Conservation (phyloP, 306 rosid genomes). For the Castanea mollissima region DNA sequence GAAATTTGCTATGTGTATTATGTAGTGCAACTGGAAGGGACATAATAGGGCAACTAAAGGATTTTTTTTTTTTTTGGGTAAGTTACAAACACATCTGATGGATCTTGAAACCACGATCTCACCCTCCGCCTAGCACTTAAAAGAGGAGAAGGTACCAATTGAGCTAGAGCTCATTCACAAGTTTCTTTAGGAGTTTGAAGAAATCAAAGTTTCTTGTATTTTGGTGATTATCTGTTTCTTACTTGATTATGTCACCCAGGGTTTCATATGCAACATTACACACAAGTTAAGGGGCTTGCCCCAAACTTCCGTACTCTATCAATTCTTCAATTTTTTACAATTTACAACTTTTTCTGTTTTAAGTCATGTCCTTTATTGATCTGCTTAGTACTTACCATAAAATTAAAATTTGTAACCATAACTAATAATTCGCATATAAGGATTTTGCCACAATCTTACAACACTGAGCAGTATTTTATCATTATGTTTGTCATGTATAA, state of each 20-base stretch:
- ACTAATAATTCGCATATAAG: neutral
- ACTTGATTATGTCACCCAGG: neutral
- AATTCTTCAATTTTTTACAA: neutral
- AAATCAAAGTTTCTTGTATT: too few species aligned
- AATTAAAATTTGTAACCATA: neutral
- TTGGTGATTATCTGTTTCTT: neutral
- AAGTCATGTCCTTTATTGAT: neutral
- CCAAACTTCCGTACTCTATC: neutral
- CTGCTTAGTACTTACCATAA: neutral
- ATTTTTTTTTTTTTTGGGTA: too few species aligned
- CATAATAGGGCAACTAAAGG: neutral
- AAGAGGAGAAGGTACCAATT: too few species aligned
- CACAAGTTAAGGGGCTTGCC: neutral
- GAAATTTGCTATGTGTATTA: neutral
- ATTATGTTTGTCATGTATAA: too few species aligned
- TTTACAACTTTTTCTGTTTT: neutral
- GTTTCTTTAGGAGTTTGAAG: too few species aligned
- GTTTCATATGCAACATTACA: neutral
- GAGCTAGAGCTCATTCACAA: too few species aligned
- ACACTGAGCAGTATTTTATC: neutral
- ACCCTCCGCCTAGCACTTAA: too few species aligned
- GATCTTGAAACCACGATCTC: too few species aligned
- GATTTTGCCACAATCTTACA: neutral
- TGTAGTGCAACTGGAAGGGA: neutral
- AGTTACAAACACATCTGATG: too few species aligned